Evolutionary conservation across 2,329 filamentous ascomycete species (phyloP), one percentile per base, ranked within the genome.

Genomic region (Chaetomiaceae sp.): DNA sequence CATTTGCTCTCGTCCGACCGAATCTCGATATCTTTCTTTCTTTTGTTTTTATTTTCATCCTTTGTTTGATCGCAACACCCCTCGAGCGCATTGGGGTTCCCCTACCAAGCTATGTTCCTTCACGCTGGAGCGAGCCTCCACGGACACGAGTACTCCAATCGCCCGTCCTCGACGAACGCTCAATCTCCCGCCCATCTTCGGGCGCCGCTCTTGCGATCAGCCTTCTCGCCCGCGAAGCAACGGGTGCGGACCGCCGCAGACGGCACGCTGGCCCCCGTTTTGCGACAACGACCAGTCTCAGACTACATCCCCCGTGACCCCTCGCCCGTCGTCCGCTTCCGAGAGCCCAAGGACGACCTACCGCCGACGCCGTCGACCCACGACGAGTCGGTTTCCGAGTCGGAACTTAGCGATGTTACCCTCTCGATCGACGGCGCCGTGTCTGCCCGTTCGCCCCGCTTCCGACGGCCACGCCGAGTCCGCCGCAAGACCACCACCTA

Each of bases 401-500:
- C 73, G 10, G 73, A 76, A 45, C 58, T 72, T 23, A 78, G 74
- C 60, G 76, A 78, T 51, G 66, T 63, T n/a, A 72, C 73, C 45
- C 67, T 70, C 12, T 64, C 64, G 16, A 70, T 70, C 38, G 68
- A 68, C 40, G 62, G 63, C 20, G 53, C 57, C 3, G 14, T 38
- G 25, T n/a, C 61, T 10, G 56, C 63, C 20, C 70, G 69, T 51
- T 62, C 63, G 44, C 55, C 61, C 21, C 65, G 66, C 13, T 62
- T 67, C 45, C 67, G 65, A 27, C 70, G 66, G 50, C 70, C 69
- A 51, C 77, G 75, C 61, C 73, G 74, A 9, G 59, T 67, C 1
- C 67, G 70, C 4, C 74, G 81, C 53, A 77, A 74, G 45, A 83
- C 79, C 62, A 87, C 83, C 2, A 76, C 74, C 6, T 89, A 79